A percentile compares a stretch with the other conserved stretches of the same genome.
Evolutionary conservation across 345 rosid genomes (phyloP).

Genomic region (Cochlearia excelsa): DNA sequence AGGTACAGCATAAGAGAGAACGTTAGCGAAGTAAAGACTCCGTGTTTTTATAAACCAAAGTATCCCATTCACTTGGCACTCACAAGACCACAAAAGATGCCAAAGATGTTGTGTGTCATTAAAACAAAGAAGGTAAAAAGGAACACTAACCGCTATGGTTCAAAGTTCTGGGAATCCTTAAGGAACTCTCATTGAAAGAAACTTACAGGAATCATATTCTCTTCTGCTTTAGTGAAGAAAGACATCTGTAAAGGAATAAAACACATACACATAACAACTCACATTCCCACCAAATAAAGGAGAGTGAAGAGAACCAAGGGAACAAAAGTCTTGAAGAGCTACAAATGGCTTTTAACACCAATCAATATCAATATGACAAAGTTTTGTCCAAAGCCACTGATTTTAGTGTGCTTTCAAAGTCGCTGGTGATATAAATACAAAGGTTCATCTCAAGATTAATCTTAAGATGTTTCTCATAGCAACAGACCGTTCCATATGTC

Average conservation of each 20-base stretch:
- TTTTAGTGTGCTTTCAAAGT: background rate
- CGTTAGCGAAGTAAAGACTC: slow-evolving; percentile 7
- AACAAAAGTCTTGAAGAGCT: background rate
- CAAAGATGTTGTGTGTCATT: slow-evolving; percentile 19
- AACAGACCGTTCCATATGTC: slow-evolving; percentile 23
- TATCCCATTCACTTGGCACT: slow-evolving; percentile 21
- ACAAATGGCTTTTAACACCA: too few species aligned
- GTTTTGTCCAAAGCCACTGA: slow-evolving; percentile 4
- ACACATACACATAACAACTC: background rate
- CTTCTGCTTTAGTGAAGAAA: slow-evolving; percentile 25
- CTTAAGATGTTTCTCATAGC: background rate
- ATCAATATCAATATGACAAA: background rate
- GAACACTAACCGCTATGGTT: slow-evolving; percentile 27
- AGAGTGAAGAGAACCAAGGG: background rate
- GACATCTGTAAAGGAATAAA: slow-evolving; percentile 19
- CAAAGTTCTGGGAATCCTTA: slow-evolving; percentile 20
- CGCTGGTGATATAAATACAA: background rate
- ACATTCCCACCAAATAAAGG: background rate
- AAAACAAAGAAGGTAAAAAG: slow-evolving; percentile 9
- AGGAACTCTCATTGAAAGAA: slow-evolving; percentile 18
- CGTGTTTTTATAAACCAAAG: slow-evolving; percentile 8
- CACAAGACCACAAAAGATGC: slow-evolving; percentile 7
- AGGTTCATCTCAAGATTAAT: slow-evolving; percentile 14
- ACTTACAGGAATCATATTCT: slow-evolving; percentile 35
- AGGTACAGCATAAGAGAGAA: slow-evolving; percentile 10